phyloP scores from a whole-genome alignment of 164 flowering plant genomes.

The Tetrastigma voinierianum region DNA sequence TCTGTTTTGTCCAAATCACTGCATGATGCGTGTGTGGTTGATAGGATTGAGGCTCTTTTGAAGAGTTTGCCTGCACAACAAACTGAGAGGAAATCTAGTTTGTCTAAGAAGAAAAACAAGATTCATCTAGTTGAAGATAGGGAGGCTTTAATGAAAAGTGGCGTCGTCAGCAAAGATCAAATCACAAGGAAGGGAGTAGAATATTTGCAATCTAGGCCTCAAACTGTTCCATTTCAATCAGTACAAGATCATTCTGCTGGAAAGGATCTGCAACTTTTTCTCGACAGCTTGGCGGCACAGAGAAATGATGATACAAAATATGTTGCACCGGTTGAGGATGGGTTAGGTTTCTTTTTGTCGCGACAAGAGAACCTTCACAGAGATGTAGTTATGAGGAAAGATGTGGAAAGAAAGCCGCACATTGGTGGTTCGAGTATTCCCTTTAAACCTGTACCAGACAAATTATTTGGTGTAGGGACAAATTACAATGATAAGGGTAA shows the following conservation, averaged over 20 bases:
- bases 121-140: slow-evolving; percentile 21
- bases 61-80: slow-evolving; percentile 13
- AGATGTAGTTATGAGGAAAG: slow-evolving; percentile 15
- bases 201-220: slow-evolving; percentile 5
- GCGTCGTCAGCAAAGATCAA: slow-evolving; percentile 14
- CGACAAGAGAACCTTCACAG: slow-evolving; percentile 13
- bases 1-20: slow-evolving; percentile 11
- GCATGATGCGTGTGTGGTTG: slow-evolving; percentile 10
- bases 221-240: slow-evolving; percentile 7
- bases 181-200: slow-evolving; percentile 16
- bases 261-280: slow-evolving; percentile 23
- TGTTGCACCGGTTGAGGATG: slow-evolving; percentile 15
- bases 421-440: slow-evolving; percentile 14
- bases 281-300: slow-evolving; percentile 17
- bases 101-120: slow-evolving; percentile 33
- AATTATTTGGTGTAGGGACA: slow-evolving; percentile 1
- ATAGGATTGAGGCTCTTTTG: slow-evolving; percentile 17
- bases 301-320: slow-evolving; percentile 9
- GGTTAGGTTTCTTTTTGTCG: background rate
- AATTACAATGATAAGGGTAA: slow-evolving; percentile 9
- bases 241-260: slow-evolving; percentile 11
- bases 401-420: slow-evolving; percentile 7
- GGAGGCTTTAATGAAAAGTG: slow-evolving; percentile 17
- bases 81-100: slow-evolving; percentile 11
- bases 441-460: slow-evolving; percentile 15